Evolutionary conservation across 306 rosid species (phyloP), one percentile per base, ranked within the genome.

Genomic region (Abrus pulchellus): DNA sequence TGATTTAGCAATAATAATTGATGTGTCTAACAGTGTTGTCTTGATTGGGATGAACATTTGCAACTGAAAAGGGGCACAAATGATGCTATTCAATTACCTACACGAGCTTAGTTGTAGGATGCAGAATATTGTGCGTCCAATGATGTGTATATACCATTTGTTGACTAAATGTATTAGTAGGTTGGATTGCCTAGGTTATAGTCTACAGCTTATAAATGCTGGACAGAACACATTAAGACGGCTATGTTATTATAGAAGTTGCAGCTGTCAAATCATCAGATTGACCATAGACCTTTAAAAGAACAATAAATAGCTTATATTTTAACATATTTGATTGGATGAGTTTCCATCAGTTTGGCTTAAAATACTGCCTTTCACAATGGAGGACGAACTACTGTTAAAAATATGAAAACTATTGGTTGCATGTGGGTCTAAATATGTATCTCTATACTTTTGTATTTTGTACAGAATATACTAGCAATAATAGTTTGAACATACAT

Each of bases 391-490:
- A 7, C 76, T 41, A 12, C 54, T n/a, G 50, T 50, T n/a, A 47
- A 65, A 72, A 78, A 38, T 34, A 5, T 74, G 54, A 74, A 81
- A 61, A 74, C 52, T 4, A 11, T 77, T 71, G 40, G 45, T 75
- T 32, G 53, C 6, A n/a, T 45, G 7, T 43, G 6, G 8, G 7
- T 55, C 55, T 50, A 36, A 40, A 1, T 29, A 5, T 41, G 56
- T 66, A 13, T 50, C 3, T 34, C 20, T 43, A 27, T 43, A 27
- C 33, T 76, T 76, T 40, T 40, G 14, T 52, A 28, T 53, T 84
- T 50, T 69, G 44, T 57, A 45, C 47, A 32, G 9, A 12, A 33
- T 14, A 67, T 62, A 63, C 55, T n/a, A 8, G 45, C 30, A 30
- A 48, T 14, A 4, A 41, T 36, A 12, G 29, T 79, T 45, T 63